phyloP scores from a whole-genome alignment of 140 eudicot species.

The Anethum foeniculum region DNA sequence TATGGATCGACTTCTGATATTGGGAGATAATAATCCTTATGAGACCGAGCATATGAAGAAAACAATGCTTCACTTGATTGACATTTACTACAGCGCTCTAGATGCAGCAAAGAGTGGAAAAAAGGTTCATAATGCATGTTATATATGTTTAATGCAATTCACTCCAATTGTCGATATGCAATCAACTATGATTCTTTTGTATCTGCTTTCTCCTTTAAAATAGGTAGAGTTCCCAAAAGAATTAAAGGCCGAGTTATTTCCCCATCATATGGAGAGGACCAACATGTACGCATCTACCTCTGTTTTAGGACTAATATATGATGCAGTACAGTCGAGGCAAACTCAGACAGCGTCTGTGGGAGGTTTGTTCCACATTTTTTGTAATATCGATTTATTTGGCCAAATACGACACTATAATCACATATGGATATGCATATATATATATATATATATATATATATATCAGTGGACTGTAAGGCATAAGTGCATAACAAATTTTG shows the following conservation, averaged over 20 bases:
- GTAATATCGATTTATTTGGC: background rate
- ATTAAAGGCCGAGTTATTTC: constrained; percentile 37
- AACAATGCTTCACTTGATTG: constrained; percentile 41
- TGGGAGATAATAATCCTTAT: constrained; percentile 29
- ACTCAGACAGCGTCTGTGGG: constrained; percentile 17
- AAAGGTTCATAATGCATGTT: constrained; percentile 29
- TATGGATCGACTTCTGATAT: constrained; percentile 56
- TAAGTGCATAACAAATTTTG: background rate
- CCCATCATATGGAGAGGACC: constrained; percentile 50
- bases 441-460: too few species aligned
- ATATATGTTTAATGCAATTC: background rate
- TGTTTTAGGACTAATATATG: constrained; percentile 55
- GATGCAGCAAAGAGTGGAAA: constrained; percentile 90
- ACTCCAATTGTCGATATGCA: background rate
- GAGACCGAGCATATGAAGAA: constrained; percentile 24
- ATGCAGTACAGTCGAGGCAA: constrained; percentile 19
- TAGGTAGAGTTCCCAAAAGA: constrained; percentile 46
- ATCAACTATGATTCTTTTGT: background rate
- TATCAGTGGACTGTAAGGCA: background rate
- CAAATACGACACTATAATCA: too few species aligned
- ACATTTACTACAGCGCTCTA: constrained; percentile 80
- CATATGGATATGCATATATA: too few species aligned
- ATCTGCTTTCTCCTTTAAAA: constrained; percentile 12
- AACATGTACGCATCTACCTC: constrained; percentile 41
- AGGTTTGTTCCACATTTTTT: constrained; percentile 27